Conservation (phyloP, 176 grass and related monocot genomes). For the Avena insularis region DNA sequence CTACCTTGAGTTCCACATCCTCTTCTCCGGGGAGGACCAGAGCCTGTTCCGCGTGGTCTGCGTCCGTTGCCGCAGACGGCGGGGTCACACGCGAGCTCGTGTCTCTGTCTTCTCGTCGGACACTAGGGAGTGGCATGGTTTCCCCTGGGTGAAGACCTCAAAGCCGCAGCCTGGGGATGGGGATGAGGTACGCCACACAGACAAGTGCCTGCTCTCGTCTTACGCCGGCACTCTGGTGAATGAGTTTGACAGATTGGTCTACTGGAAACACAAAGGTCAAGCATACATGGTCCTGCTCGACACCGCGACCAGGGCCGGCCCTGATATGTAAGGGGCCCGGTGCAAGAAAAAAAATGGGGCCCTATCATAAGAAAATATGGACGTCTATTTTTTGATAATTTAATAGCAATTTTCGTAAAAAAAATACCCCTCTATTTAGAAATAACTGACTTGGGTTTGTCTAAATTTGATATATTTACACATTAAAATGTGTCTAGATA, state of each 20-base stretch:
- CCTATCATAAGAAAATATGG: too few relatives aligned
- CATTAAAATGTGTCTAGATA: too few relatives aligned
- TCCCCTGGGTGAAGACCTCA: background rate
- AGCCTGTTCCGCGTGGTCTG: background rate
- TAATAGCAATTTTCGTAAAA: too few relatives aligned
- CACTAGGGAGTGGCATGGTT: background rate
- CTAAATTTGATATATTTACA: too few relatives aligned
- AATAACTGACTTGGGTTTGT: too few relatives aligned
- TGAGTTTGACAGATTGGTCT: background rate
- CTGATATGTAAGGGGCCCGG: too few relatives aligned
- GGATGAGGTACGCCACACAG: too few relatives aligned
- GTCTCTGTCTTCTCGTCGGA: background rate
- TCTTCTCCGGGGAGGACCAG: background rate
- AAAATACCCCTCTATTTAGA: too few relatives aligned
- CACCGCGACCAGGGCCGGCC: background rate
- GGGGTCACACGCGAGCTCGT: too few relatives aligned
- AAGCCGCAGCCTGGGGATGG: background rate
- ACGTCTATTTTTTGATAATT: too few relatives aligned
- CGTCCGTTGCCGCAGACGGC: background rate
- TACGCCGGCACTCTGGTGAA: background rate
- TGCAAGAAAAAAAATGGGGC: too few relatives aligned
- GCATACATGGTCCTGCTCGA: background rate
- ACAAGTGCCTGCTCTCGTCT: background rate
- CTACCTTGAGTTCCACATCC: background rate
- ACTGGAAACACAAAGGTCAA: background rate